Evolutionary conservation across 306 rosid genomes (phyloP).

Genomic region (Biancaea sappan): DNA sequence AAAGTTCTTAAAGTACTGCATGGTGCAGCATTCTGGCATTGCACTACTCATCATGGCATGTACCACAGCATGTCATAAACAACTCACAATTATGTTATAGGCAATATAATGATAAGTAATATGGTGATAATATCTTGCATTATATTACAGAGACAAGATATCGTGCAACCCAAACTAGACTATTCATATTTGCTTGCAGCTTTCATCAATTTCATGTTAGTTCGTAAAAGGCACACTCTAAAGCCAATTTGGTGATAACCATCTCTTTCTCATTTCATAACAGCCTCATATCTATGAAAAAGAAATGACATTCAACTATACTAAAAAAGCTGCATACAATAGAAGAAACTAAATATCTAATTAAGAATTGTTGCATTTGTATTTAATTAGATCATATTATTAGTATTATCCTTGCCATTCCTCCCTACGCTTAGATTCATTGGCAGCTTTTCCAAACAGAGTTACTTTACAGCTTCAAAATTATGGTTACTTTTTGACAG

Average conservation of each 20-base stretch:
- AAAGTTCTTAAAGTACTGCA: not conserved
- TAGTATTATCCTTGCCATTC: not conserved
- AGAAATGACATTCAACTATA: not conserved
- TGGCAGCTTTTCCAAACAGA: not conserved
- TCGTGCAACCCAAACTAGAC: not conserved
- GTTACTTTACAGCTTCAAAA: not conserved
- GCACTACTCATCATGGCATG: not conserved
- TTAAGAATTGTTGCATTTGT: not conserved
- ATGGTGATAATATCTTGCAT: not conserved
- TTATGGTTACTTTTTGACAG: not conserved
- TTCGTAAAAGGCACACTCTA: not conserved
- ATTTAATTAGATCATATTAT: not conserved
- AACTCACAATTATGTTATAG: not conserved
- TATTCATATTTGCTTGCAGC: not conserved
- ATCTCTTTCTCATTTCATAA: not conserved
- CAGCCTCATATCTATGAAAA: not conserved
- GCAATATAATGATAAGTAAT: too few species aligned
- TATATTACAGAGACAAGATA: not conserved
- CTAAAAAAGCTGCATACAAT: not conserved
- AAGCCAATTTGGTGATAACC: not conserved
- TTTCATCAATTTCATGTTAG: not conserved
- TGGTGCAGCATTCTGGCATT: not conserved
- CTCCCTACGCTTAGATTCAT: not conserved
- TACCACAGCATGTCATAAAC: not conserved
- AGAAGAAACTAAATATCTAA: not conserved